Base-by-base conservation (phyloP, 1,284 basidiomycete species). In the Hymenochaete sp. region DNA sequence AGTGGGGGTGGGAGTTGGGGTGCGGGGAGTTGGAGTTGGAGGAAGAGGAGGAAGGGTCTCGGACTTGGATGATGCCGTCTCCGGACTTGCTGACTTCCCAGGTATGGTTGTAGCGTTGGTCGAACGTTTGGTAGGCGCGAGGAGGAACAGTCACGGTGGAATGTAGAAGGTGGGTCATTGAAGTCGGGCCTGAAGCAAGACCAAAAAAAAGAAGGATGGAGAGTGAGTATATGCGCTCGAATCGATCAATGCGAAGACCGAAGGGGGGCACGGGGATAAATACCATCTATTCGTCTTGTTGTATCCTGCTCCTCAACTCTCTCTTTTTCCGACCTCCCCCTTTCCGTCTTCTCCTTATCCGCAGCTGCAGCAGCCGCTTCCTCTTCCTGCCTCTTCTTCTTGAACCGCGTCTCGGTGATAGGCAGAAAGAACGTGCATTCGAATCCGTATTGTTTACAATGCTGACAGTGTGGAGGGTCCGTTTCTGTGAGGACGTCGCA, bases 401-500 rank as follows among this genome's bases (percentile, higher is more conserved):
- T 97, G 75, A 97, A 98, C 10, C 93, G 80, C 0, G 93, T 98
- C 63, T 98, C 95, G 14, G 93, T 92, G 57, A 98, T 98, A 41
- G 95, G 95, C 16, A 98, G 75, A 71, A 96, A 96, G 66, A 93
- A 97, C 10, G 92, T 95, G 62, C 92, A 97, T 54, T 93, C 90
- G 55, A 92, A 87, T 32, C 79, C 76, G 58, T 91, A 91, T 61
- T 92, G 86, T 56, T 87, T 84, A 70, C 88, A 91, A 60, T 92
- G 88, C 55, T 86, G 82, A 58, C 89, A 92, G 42, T 79, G 57
- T 10, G 82, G 79, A 0, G 87, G 83, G 5, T 90, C 86, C 21
- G 72, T 62, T 55, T 89, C 85, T 3, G 69, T 29, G 31, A 91
- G 67, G 52, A 89, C 71, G 58, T 92, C 87, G 63, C 87, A 92